These are phyloP conservation scores for Lactarius trivialis DNA, from an alignment of 768 basidiomycete genomes.

Conservation along the genomic window DNA sequence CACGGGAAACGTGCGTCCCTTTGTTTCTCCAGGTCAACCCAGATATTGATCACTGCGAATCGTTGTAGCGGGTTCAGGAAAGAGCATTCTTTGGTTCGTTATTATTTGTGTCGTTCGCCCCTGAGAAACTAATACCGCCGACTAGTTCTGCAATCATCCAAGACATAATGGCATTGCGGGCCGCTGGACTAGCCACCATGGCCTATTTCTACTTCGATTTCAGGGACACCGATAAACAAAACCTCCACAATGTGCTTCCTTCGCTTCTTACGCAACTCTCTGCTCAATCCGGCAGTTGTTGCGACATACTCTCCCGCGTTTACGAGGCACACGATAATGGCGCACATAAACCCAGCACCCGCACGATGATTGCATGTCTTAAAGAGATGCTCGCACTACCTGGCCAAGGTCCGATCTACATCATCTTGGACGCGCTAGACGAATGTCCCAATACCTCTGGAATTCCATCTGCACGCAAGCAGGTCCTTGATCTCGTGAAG, in stretches of 20 bases:
- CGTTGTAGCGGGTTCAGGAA: neutral
- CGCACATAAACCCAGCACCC: neutral
- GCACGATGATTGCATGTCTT: neutral
- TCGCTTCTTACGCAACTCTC: neutral
- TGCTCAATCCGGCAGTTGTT: neutral
- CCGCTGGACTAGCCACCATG: neutral
- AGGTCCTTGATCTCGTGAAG: neutral
- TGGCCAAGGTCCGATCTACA: neutral
- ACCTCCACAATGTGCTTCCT: neutral
- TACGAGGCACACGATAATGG: neutral
- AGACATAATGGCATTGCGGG: neutral
- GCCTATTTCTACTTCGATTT: neutral
- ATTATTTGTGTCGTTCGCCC: neutral
- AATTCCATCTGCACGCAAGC: neutral
- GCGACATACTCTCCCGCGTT: neutral
- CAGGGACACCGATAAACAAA: neutral
- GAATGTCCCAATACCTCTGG: neutral
- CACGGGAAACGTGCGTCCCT: neutral
- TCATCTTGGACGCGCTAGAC: neutral
- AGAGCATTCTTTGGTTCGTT: neutral
- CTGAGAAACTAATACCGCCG: neutral
- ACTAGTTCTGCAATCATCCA: slow-evolving; percentile 1
- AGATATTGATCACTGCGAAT: neutral
- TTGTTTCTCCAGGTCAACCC: neutral
- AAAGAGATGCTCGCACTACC: neutral